These are phyloP conservation scores for Penicillium samsonianum DNA, from an alignment of 495 filamentous ascomycete genomes.

Conservation along the genomic window DNA sequence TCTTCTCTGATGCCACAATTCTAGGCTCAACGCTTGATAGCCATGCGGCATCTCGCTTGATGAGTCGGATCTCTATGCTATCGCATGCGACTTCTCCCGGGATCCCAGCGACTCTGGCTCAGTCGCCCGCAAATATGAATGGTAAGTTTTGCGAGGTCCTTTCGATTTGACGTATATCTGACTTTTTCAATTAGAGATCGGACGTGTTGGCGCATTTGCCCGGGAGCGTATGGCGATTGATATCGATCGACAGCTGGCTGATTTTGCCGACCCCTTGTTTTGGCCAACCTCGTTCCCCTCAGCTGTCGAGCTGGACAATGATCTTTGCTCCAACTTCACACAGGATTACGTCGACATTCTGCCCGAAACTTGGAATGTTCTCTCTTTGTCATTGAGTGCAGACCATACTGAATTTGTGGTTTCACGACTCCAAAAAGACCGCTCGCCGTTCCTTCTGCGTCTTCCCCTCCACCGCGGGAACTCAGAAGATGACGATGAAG, in stretches of 20 bases:
- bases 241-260: slow-evolving; percentile 45
- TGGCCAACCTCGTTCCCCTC: slow-evolving; percentile 36
- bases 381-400: slow-evolving; percentile 83
- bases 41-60: slow-evolving; percentile 45
- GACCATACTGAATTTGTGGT: slow-evolving; percentile 78
- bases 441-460: slow-evolving; percentile 79
- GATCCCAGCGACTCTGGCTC: slow-evolving; percentile 30
- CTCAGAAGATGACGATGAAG: slow-evolving; percentile 79
- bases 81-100: slow-evolving; percentile 44
- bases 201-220: slow-evolving; percentile 48
- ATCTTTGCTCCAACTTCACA: slow-evolving; percentile 38
- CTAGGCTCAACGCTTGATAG: slow-evolving; percentile 50
- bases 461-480: slow-evolving; percentile 80
- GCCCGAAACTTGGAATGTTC: slow-evolving; percentile 76
- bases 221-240: slow-evolving; percentile 46
- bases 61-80: slow-evolving; percentile 51
- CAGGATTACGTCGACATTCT: slow-evolving; percentile 61
- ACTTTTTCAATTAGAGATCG: slow-evolving; percentile 36
- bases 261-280: slow-evolving; percentile 41
- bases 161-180: slow-evolving; percentile 6
- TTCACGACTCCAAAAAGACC: slow-evolving; percentile 69
- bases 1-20: slow-evolving; percentile 41
- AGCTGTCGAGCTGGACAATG: slow-evolving; percentile 24
- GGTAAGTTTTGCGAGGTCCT: slow-evolving; percentile 26
- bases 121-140: slow-evolving; percentile 48